Conservation (phyloP, 306 rosid species). For the Adenanthera pavonina region DNA sequence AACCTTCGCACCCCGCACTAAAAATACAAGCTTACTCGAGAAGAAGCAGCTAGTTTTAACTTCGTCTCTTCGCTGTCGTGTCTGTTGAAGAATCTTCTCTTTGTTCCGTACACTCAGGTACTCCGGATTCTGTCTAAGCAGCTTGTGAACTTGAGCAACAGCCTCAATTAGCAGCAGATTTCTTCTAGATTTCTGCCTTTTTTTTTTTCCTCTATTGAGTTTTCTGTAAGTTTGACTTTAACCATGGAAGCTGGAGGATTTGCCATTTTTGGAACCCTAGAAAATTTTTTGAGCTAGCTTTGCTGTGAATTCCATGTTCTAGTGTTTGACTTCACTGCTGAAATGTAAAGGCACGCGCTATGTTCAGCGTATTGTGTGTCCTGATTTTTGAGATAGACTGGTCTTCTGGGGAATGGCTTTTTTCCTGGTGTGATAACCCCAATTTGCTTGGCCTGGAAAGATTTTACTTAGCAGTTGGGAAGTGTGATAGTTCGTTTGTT, state of each 20-base stretch:
- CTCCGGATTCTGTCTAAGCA: not conserved
- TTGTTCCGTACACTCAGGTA: slow-evolving; percentile 22
- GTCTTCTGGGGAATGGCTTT: not conserved
- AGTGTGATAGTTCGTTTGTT: not conserved
- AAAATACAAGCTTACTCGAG: not conserved
- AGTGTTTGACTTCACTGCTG: not conserved
- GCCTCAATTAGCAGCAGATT: slow-evolving; percentile 7
- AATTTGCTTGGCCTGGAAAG: not conserved
- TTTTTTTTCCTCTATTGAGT: not conserved
- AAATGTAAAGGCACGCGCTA: not conserved
- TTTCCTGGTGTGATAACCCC: not conserved
- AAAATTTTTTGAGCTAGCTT: not conserved
- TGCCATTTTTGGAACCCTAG: slow-evolving; percentile 2
- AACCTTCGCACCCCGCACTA: slow-evolving; percentile 43
- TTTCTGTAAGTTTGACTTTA: not conserved
- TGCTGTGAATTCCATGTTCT: slow-evolving; percentile 4
- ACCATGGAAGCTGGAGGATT: not conserved
- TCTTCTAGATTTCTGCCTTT: not conserved
- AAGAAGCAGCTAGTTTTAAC: slow-evolving; percentile 30
- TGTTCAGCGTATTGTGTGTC: not conserved
- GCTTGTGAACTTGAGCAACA: slow-evolving; percentile 6
- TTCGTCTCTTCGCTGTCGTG: not conserved
- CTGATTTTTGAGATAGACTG: not conserved
- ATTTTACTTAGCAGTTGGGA: not conserved
- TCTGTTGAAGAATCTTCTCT: slow-evolving; percentile 17